Percentiles rank a stretch among this genome's conserved stretches.
These are phyloP conservation scores for Russula sp. DNA, from an alignment of 768 basidiomycete species.

Conservation along the genomic window DNA sequence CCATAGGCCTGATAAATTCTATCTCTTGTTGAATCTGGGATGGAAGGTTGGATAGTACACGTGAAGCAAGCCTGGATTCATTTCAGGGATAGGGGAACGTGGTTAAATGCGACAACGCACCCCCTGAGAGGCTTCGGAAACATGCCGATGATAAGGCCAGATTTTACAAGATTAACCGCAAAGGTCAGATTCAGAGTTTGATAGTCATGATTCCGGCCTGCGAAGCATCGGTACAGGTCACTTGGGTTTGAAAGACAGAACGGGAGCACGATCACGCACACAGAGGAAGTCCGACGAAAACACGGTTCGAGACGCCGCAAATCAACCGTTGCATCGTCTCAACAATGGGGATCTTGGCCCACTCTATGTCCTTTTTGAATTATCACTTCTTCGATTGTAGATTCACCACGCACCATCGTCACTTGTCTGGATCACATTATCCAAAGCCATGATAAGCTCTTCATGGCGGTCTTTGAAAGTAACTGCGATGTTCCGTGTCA, in stretches of 20 bases:
- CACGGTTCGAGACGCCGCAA: constrained; percentile 29
- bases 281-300: constrained; percentile 33
- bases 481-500: constrained; percentile 27
- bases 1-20: constrained; percentile 4
- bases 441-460: constrained; percentile 26
- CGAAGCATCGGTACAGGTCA: not conserved
- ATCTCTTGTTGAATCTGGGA: constrained; percentile 14
- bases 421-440: constrained; percentile 30
- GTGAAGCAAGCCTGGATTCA: constrained; percentile 18
- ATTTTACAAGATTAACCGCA: constrained; percentile 31
- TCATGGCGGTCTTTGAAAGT: constrained; percentile 27
- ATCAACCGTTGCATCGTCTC: constrained; percentile 28
- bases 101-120: constrained; percentile 27
- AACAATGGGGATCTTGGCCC: constrained; percentile 25
- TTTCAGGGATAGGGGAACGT: not conserved
- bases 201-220: constrained; percentile 32
- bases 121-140: constrained; percentile 33
- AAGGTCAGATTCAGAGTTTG: constrained; percentile 31
- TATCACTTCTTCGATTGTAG: constrained; percentile 1
- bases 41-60: constrained; percentile 18
- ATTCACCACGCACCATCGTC: constrained; percentile 15
- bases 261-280: constrained; percentile 27
- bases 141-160: constrained; percentile 29
- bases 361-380: constrained; percentile 27
- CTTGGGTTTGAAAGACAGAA: too few relatives aligned